Evolutionary conservation across 768 basidiomycete genomes (phyloP), one percentile per base, ranked within the genome.

Genomic region (Suillus brevipes): DNA sequence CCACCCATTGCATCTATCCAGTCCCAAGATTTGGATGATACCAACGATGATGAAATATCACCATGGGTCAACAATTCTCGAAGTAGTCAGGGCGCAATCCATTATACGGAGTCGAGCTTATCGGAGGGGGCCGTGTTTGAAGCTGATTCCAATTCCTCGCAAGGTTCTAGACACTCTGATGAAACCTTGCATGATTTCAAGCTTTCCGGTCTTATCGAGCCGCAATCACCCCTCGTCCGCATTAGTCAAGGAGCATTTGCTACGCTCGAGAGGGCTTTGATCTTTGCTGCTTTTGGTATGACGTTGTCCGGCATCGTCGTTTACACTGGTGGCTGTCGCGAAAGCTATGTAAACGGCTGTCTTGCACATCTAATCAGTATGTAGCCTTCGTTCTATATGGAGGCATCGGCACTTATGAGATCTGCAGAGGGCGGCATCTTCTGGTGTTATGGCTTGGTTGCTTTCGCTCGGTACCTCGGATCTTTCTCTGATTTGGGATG

Each of bases 391-490:
- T 12, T 14, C 1, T 38, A 0, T 6, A 28, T n/a, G 20, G 2
- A 42, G 10, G 25, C 10, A n/a, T 20, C 7, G 18, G 53, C 13
- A 4, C 64, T 69, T 25, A 68, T 28, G 52, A 25, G 20, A 25
- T 12, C 42, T 55, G 13, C 73, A 94, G 92, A 94, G 85, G 94
- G 95, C 25, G 87, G 84, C 38, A 94, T 97, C 68, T 99, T 99
- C 79, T 94, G 94, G 88, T 87, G 85, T 64, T 98, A 94, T 76
- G 97, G 96, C 8, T 77, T 98, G 6, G 75, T 92, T 59, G 87
- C 92, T 0, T 99, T 97, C 74, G 91, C 87, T n/a, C 90, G 97
- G n/a, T 99, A 92, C 80, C 86, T 97, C 57, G 96, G 96, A 34
- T 87, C 92, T 6, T 95, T 89, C 75, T 84, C 93, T 28, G 87